Conservation (phyloP, 257 asterid genomes). For the Echites panduratus region DNA sequence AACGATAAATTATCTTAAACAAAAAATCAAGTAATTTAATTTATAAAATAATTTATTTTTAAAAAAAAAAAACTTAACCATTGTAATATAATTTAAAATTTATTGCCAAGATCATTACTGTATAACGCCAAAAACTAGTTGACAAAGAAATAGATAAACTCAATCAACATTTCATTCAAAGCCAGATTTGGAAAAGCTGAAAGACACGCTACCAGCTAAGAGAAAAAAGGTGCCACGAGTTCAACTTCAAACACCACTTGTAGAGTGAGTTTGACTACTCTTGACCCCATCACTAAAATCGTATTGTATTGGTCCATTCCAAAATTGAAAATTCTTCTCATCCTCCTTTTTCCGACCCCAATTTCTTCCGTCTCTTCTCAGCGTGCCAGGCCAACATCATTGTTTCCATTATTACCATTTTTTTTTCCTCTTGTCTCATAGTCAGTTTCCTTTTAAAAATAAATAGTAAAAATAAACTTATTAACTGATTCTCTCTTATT, state of each 20-base stretch:
- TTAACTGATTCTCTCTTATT: no score
- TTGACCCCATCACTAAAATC: constrained; percentile 14
- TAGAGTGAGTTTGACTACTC: not conserved
- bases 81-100: no score
- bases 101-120: no score
- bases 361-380: not conserved
- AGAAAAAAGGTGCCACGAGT: no score
- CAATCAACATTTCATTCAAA: not conserved
- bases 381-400: not conserved
- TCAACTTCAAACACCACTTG: not conserved
- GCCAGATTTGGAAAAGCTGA: constrained; percentile 1
- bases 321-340: not conserved
- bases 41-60: no score
- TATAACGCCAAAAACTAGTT: no score
- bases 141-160: not conserved
- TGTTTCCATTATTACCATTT: not conserved
- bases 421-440: no score
- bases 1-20: no score
- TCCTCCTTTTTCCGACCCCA: not conserved
- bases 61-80: no score
- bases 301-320: not conserved
- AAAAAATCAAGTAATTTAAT: no score
- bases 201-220: not conserved
- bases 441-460: no score
- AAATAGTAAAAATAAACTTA: no score